Evolutionary conservation across 495 filamentous ascomycete genomes (phyloP).

Genomic region (Penicillium salamii): DNA sequence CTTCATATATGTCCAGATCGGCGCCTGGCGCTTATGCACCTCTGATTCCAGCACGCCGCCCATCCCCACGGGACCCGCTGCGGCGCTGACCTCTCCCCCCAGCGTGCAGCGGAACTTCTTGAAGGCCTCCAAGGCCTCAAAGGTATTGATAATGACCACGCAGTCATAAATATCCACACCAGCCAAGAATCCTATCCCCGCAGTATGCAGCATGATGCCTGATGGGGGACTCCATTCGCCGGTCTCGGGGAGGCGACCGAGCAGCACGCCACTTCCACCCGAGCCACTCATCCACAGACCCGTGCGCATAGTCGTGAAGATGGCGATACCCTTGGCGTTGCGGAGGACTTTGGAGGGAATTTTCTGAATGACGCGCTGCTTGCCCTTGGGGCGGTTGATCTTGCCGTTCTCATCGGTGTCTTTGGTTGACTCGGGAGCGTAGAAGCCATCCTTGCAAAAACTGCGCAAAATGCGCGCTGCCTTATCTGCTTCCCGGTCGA

Average conservation of each 20-base stretch:
- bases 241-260: conserved; percentile 70
- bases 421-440: conserved; percentile 36
- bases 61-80: conserved; percentile 76
- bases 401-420: conserved; percentile 33
- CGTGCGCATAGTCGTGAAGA: conserved; percentile 92
- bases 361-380: conserved; percentile 72
- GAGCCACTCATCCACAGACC: conserved; percentile 89
- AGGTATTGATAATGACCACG: conserved; percentile 83
- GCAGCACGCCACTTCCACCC: conserved; percentile 73
- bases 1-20: conserved; percentile 87
- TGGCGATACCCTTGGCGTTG: conserved; percentile 80
- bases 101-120: conserved; percentile 72
- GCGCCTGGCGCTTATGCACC: conserved; percentile 63
- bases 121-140: conserved; percentile 76
- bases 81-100: conserved; percentile 72
- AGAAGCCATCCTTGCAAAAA: conserved; percentile 76
- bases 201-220: conserved; percentile 83
- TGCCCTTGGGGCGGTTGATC: conserved; percentile 57
- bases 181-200: conserved; percentile 80
- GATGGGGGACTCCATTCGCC: conserved; percentile 88
- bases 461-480: conserved; percentile 75
- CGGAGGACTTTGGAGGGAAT: conserved; percentile 80
- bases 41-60: conserved; percentile 74
- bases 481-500: conserved; percentile 82
- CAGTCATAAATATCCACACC: conserved; percentile 94